Evolutionary conservation across 768 basidiomycete species (phyloP), one percentile per base, ranked within the genome.

Genomic region (Kwoniella shandongensis): DNA sequence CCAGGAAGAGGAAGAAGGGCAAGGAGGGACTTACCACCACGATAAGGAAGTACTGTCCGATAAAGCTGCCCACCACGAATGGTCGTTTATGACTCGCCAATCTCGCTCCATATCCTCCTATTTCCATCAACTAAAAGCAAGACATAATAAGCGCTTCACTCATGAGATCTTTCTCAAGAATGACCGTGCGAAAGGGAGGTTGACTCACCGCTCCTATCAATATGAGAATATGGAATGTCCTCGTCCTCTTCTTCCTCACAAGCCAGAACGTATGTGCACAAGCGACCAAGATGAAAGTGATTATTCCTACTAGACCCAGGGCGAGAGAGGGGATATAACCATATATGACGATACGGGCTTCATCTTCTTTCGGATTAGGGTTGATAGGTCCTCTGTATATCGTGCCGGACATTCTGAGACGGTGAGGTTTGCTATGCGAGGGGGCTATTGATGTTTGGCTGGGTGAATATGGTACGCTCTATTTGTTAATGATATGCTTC

Each of bases 1-100:
- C 27, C 20, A 36, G 11, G 46, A 35, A n/a, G n/a, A 10, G 23
- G 45, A 22, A 38, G 35, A 40, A 18, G 25, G 32, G 17, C 41
- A 42, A 8, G 18, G 17, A 25, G 25, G n/a, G 44, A 69, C 72
- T 60, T 29, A 74, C 72, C 35, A 69, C 65, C 2, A 74, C 72
- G 30, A 74, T 72, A 15, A 75, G 51, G 26, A 75, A 75, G 55
- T 72, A 75, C 47, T 76, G 76, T n/a, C 68, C 61, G n/a, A 77
- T 59, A 40, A 76, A 76, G 17, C 53, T 48, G 20, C 51, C 44
- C 4, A 76, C 56, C 20, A 68, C 57, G 50, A 68, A 76, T 3
- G 75, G 72, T n/a, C 59, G 51, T 32, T 55, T 46, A 52, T 72
- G 61, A 15, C 66, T 67, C 8, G 58, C 56, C 11, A 65, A 59